phyloP scores from a whole-genome alignment of 768 basidiomycete species.

The Auriscalpium microsporum region DNA sequence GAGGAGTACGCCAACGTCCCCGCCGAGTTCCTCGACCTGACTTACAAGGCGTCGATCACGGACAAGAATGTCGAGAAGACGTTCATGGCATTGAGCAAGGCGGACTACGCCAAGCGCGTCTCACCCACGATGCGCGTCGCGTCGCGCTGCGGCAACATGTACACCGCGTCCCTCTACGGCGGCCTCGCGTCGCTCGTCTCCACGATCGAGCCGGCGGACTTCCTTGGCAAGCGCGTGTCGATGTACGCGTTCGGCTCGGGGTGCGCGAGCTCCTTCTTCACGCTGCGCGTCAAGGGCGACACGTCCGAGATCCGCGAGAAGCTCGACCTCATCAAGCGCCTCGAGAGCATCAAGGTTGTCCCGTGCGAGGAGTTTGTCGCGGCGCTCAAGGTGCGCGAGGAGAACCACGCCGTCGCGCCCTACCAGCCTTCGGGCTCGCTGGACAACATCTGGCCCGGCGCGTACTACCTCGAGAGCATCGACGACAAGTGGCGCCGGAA shows the following conservation, averaged over 20 bases:
- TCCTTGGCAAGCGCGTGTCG: conserved; percentile 78
- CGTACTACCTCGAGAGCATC: conserved; percentile 86
- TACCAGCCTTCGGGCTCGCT: conserved; percentile 82
- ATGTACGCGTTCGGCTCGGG: conserved; percentile 97
- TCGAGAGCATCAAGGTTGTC: conserved; percentile 83
- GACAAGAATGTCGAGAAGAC: conserved; percentile 96
- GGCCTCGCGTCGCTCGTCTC: conserved; percentile 85
- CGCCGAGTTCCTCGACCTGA: conserved; percentile 56
- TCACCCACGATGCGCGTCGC: conserved; percentile 82
- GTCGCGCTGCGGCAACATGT: conserved; percentile 93
- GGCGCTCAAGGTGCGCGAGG: conserved; percentile 79
- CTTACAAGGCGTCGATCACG: conserved; percentile 69
- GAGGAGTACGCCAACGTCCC: conserved; percentile 66
- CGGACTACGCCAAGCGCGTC: conserved; percentile 65
- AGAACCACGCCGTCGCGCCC: conserved; percentile 85
- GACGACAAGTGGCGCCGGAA: conserved; percentile 89
- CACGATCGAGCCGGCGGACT: conserved; percentile 56
- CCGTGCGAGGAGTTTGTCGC: conserved; percentile 89
- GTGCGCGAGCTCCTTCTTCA: conserved; percentile 92
- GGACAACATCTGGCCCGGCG: conserved; percentile 90
- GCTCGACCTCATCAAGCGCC: conserved; percentile 70
- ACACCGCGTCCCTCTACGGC: conserved; percentile 93
- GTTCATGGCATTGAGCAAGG: conserved; percentile 74
- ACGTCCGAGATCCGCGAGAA: conserved; percentile 73
- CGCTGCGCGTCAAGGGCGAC: conserved; percentile 79